Evolutionary conservation across 768 basidiomycete species (phyloP), one percentile per base, ranked within the genome.

Genomic region (Stropharia rugosoannulata): DNA sequence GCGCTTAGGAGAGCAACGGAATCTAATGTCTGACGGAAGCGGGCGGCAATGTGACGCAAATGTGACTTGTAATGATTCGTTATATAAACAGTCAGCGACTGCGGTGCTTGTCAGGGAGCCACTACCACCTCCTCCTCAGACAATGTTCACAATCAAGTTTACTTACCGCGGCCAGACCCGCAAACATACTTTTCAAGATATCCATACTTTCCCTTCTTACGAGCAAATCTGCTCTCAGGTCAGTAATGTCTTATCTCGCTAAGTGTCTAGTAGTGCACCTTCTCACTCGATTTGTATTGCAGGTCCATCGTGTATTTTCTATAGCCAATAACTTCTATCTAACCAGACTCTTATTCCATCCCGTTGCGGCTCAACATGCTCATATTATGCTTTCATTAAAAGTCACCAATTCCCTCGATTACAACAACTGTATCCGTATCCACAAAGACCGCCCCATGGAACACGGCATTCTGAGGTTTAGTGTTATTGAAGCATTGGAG

Each of bases 141-240:
- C 75, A 72, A 85, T 86, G 82, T 90, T 90, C 75, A 82, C 83
- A 54, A 80, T 91, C 66, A 92, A 92, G 71, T 88, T 84, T n/a
- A 87, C 87, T 18, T 90, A 89, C 68, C 74, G 79, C 52, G 72
- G 73, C 29, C 87, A 91, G 68, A 89, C 83, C 54, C 82, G 90
- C 63, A 89, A 81, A 62, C 77, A 89, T 61, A 72, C 80, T 2
- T 88, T 90, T 59, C 58, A 74, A 15, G 74, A 77, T 5, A 68
- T 68, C n/a, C 64, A 70, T 39, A 62, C 72, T 15, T 89, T 92
- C 63, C 90, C 90, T 43, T 70, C 83, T 1, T 90, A 81, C 64
- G 69, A 79, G 2, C 75, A 88, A 59, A 75, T 92, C 39, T 77
- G 76, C 62, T 71, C 74, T 54, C 85, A 91, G 80, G 89, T 88